phyloP scores from a whole-genome alignment of 352 stramenopile genomes.

The Globisporangium viniferum region DNA sequence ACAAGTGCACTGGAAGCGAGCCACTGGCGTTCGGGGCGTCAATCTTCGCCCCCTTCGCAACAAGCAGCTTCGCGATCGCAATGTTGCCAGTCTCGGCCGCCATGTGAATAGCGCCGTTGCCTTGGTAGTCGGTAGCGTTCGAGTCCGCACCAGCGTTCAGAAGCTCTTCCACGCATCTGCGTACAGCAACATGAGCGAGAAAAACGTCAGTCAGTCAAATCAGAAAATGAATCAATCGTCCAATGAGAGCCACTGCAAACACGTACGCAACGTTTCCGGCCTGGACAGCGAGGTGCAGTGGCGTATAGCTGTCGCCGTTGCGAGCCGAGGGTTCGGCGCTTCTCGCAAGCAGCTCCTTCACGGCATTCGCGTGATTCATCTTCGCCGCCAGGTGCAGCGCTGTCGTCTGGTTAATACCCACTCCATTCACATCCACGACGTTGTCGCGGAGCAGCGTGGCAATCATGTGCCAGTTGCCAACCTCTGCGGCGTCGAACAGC shows the following conservation, averaged over 20 bases:
- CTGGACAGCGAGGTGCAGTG: conserved; percentile 72
- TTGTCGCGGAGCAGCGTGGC: conserved; percentile 78
- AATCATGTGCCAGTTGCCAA: conserved; percentile 83
- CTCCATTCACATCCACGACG: conserved; percentile 83
- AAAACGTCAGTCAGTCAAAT: background rate
- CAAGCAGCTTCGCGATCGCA: conserved; percentile 67
- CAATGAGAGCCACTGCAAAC: background rate
- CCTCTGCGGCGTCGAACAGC: conserved; percentile 80
- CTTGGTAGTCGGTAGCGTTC: conserved; percentile 79
- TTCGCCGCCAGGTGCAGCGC: conserved; percentile 71
- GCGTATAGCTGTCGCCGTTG: conserved; percentile 80
- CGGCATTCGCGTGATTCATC: conserved; percentile 74
- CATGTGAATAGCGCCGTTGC: conserved; percentile 83
- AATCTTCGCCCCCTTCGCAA: conserved; percentile 67
- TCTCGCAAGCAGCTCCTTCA: conserved; percentile 69
- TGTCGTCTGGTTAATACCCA: conserved; percentile 84
- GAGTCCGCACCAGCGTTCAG: conserved; percentile 66
- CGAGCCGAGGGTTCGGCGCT: conserved; percentile 61
- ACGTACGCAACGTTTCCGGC: conserved; percentile 65
- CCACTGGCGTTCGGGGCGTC: conserved; percentile 77
- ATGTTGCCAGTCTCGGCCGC: conserved; percentile 78
- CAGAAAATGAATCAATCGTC: background rate
- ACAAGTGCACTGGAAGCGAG: conserved; percentile 79
- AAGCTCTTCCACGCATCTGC: conserved; percentile 70
- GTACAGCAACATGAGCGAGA: background rate